Conservation (phyloP, 176 grass and related monocot genomes). For the Zoysia pacifica region DNA sequence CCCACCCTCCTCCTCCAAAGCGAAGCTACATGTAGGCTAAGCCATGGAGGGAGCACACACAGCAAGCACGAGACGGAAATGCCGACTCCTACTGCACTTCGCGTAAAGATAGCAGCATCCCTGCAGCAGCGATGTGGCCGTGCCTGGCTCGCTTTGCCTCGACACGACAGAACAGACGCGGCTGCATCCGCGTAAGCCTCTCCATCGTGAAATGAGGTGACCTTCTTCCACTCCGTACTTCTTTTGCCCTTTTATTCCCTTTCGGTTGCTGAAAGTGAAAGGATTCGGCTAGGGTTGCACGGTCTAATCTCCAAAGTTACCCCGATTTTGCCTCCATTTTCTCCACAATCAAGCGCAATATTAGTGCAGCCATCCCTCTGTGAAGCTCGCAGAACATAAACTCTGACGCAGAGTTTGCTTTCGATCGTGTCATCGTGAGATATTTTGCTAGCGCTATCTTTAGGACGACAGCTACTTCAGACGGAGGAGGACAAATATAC, state of each 20-base stretch:
- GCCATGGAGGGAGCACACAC: neutral
- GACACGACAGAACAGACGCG: too few relatives aligned
- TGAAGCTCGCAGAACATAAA: too few relatives aligned
- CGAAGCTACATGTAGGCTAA: slow-evolving; percentile 17
- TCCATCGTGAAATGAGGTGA: slow-evolving; percentile 29
- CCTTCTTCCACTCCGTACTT: neutral
- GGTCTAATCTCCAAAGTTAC: slow-evolving; percentile 11
- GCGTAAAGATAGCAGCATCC: neutral
- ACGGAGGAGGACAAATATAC: slow-evolving; percentile 4
- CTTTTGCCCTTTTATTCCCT: slow-evolving; percentile 27
- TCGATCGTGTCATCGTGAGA: neutral
- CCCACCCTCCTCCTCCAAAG: slow-evolving; percentile 39
- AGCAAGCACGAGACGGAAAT: neutral
- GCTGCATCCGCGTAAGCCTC: slow-evolving; percentile 4
- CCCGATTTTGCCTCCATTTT: neutral
- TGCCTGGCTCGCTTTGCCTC: neutral
- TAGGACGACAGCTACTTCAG: slow-evolving; percentile 11
- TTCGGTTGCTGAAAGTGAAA: neutral
- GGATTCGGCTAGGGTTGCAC: neutral
- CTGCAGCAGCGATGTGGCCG: neutral
- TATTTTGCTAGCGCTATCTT: neutral
- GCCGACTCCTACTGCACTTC: neutral
- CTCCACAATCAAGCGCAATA: neutral
- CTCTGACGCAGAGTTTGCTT: neutral
- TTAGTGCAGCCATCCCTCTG: too few relatives aligned